Percentiles rank a stretch among this genome's conserved stretches.
These are phyloP conservation scores for Chloranthus sessilifolius DNA, from an alignment of 164 flowering plant species.

Conservation along the genomic window DNA sequence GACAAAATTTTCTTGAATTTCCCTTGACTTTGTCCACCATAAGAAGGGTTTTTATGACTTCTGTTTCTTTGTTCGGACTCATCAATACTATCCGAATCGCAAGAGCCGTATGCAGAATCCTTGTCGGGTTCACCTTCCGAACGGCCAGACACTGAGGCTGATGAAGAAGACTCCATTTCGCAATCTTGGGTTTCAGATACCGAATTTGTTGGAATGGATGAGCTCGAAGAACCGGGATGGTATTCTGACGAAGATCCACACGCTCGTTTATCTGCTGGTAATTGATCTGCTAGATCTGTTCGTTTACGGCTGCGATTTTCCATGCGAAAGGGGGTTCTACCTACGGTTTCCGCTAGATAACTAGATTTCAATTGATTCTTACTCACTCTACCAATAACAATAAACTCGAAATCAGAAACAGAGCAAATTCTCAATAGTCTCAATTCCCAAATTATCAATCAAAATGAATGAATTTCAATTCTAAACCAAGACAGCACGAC, in stretches of 20 bases:
- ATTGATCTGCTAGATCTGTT: slow-evolving; percentile 47
- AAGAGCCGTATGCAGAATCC: slow-evolving; percentile 52
- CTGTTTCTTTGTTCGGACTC: slow-evolving; percentile 29
- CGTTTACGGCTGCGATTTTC: slow-evolving; percentile 75
- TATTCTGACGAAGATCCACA: slow-evolving; percentile 62
- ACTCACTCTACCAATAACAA: too few relatives aligned
- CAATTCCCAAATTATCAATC: too few relatives aligned
- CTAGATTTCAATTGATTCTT: too few relatives aligned
- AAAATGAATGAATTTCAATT: too few relatives aligned
- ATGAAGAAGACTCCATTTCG: slow-evolving; percentile 65
- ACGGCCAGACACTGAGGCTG: slow-evolving; percentile 49
- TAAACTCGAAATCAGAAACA: too few relatives aligned
- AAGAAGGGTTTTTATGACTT: slow-evolving; percentile 16
- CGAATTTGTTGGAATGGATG: slow-evolving; percentile 28
- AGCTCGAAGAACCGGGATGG: slow-evolving; percentile 52
- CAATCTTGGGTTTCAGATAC: slow-evolving; percentile 29
- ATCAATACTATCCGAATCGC: slow-evolving; percentile 55
- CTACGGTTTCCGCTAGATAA: too few relatives aligned
- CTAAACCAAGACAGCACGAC: too few relatives aligned
- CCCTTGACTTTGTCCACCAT: slow-evolving; percentile 34
- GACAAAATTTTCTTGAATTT: slow-evolving; percentile 40
- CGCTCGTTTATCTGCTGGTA: slow-evolving; percentile 80
- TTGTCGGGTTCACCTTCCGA: slow-evolving; percentile 59
- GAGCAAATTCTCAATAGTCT: too few relatives aligned
- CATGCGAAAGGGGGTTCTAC: too few relatives aligned